phyloP scores from a whole-genome alignment of 495 filamentous ascomycete species.

The Mytilinidion resinicola region DNA sequence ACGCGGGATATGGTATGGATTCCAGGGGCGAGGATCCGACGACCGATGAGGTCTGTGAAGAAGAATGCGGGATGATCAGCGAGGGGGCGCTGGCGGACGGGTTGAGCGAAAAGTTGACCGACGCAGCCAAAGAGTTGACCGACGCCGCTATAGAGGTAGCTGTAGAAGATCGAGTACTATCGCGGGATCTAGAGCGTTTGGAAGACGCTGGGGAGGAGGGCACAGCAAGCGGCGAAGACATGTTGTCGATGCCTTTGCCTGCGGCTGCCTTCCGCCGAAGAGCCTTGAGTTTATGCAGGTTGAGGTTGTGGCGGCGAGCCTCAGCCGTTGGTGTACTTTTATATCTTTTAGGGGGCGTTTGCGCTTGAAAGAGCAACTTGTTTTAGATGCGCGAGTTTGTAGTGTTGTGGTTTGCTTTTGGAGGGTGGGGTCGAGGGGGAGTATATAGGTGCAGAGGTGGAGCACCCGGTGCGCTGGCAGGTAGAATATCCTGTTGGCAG shows the following conservation, averaged over 20 bases:
- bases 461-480: too few species aligned
- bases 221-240: constrained; percentile 24
- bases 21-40: constrained; percentile 17
- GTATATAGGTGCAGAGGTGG: too few species aligned
- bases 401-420: background rate
- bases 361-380: background rate
- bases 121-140: constrained; percentile 12
- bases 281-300: constrained; percentile 29
- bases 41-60: constrained; percentile 5
- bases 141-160: constrained; percentile 16
- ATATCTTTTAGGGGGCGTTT: background rate
- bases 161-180: constrained; percentile 20
- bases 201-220: constrained; percentile 26
- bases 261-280: constrained; percentile 27
- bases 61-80: constrained; percentile 11
- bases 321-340: background rate
- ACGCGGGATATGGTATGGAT: constrained; percentile 31
- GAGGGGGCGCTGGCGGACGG: constrained; percentile 14
- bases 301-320: constrained; percentile 6
- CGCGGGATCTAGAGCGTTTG: constrained; percentile 27
- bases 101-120: constrained; percentile 8
- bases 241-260: constrained; percentile 16
- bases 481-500: too few species aligned
- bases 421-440: too few species aligned
- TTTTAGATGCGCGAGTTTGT: background rate